These are phyloP conservation scores for Potentilla sterilis DNA, from an alignment of 306 rosid genomes.

Conservation along the genomic window DNA sequence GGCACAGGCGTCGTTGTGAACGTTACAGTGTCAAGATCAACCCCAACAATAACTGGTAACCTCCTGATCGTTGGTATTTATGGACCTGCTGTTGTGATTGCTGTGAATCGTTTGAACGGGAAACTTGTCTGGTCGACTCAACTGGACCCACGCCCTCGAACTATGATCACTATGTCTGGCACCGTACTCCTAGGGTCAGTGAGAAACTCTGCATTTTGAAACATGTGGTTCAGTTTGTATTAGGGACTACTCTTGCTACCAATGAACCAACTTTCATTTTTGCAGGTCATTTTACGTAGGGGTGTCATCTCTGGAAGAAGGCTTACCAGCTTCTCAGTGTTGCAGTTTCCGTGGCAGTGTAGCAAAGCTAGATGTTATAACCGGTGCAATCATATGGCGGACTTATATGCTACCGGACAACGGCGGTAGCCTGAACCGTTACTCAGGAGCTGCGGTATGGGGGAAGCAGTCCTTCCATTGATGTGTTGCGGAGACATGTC, in stretches of 20 bases:
- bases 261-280: neutral
- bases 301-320: slow-evolving; percentile 40
- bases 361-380: slow-evolving; percentile 28
- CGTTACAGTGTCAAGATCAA: slow-evolving; percentile 34
- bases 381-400: slow-evolving; percentile 30
- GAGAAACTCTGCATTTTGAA: neutral
- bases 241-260: neutral
- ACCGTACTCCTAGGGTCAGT: slow-evolving; percentile 35
- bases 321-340: slow-evolving; percentile 33
- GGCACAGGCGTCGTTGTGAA: slow-evolving; percentile 36
- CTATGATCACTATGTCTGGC: slow-evolving; percentile 34
- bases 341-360: slow-evolving; percentile 43
- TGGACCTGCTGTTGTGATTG: slow-evolving; percentile 38
- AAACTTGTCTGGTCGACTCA: slow-evolving; percentile 31
- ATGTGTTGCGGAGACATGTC: slow-evolving; percentile 30
- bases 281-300: slow-evolving; percentile 36
- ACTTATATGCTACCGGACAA: slow-evolving; percentile 40
- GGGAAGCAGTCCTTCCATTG: slow-evolving; percentile 52
- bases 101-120: slow-evolving; percentile 29
- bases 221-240: neutral
- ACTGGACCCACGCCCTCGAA: slow-evolving; percentile 34
- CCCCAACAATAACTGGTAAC: slow-evolving; percentile 27
- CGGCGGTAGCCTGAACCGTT: slow-evolving; percentile 29
- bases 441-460: slow-evolving; percentile 43
- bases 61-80: slow-evolving; percentile 36